Percentiles rank a stretch among this genome's conserved stretches.
Evolutionary conservation across 192 early-diverging fungal genomes (phyloP).

Genomic region (Geranomyces variabilis): DNA sequence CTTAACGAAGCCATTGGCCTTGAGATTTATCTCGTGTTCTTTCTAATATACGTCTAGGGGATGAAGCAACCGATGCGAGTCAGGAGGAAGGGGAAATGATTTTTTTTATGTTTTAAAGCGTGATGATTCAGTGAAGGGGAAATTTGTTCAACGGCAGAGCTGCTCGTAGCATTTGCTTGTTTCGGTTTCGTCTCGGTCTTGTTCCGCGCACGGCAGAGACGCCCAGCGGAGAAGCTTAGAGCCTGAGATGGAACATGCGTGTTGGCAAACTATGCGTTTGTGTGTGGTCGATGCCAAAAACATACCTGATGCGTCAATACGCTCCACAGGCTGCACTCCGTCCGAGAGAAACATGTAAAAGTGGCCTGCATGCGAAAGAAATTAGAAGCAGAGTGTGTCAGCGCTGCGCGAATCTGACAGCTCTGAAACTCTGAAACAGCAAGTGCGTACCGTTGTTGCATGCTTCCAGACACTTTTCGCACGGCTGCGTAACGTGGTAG

Average conservation of each 20-base stretch:
- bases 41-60: not conserved
- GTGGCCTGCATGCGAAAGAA: constrained; percentile 39
- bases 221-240: constrained; percentile 41
- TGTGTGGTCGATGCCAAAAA: not conserved
- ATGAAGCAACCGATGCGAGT: not conserved
- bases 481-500: constrained; percentile 64
- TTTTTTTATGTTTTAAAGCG: not conserved
- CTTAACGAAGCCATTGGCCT: not conserved
- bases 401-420: not conserved
- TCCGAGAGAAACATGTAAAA: constrained; percentile 60
- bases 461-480: constrained; percentile 56
- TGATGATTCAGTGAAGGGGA: not conserved
- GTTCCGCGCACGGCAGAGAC: constrained; percentile 36
- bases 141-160: constrained; percentile 26
- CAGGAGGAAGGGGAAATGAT: not conserved
- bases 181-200: constrained; percentile 23
- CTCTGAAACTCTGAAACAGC: constrained; percentile 6
- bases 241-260: constrained; percentile 8
- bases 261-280: not conserved
- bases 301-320: constrained; percentile 28
- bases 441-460: constrained; percentile 57
- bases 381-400: not conserved
- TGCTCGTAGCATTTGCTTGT: constrained; percentile 12
- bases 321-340: constrained; percentile 47
- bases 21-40: not conserved